phyloP scores from a whole-genome alignment of 2,329 filamentous ascomycete species.

The Colletotrichum orbiculare region DNA sequence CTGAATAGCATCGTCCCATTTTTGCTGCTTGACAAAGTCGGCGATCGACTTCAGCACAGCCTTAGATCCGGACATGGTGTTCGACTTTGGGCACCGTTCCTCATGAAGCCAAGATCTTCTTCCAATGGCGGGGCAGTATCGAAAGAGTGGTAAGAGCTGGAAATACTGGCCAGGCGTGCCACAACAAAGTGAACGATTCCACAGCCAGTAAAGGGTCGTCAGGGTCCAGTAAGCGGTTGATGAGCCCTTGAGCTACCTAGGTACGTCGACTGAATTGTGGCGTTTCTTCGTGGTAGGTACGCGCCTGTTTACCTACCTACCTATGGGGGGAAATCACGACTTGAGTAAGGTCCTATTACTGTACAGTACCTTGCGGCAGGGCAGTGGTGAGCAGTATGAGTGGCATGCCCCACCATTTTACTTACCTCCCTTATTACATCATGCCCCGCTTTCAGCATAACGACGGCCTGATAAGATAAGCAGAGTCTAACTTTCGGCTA shows the following conservation, averaged over 20 bases:
- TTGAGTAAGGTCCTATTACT: no score
- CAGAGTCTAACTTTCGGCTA: no score
- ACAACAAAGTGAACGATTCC: not conserved
- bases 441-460: constrained; percentile 33
- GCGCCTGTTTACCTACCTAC: not conserved
- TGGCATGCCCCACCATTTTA: constrained; percentile 26
- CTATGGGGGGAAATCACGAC: no score
- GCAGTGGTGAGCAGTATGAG: constrained; percentile 21
- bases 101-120: constrained; percentile 31
- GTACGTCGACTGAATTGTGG: not conserved
- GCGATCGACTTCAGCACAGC: constrained; percentile 84
- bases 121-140: constrained; percentile 30
- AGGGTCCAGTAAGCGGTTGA: not conserved
- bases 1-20: constrained; percentile 80
- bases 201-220: no score
- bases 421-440: constrained; percentile 35
- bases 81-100: not conserved
- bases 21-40: constrained; percentile 79
- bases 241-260: not conserved
- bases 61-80: constrained; percentile 69
- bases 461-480: constrained; percentile 31
- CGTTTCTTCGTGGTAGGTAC: not conserved
- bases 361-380: not conserved
- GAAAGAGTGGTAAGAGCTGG: not conserved
- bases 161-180: not conserved